These are phyloP conservation scores for Candida tunisiensis DNA, from an alignment of 1,139 yeast species.

Conservation along the genomic window DNA sequence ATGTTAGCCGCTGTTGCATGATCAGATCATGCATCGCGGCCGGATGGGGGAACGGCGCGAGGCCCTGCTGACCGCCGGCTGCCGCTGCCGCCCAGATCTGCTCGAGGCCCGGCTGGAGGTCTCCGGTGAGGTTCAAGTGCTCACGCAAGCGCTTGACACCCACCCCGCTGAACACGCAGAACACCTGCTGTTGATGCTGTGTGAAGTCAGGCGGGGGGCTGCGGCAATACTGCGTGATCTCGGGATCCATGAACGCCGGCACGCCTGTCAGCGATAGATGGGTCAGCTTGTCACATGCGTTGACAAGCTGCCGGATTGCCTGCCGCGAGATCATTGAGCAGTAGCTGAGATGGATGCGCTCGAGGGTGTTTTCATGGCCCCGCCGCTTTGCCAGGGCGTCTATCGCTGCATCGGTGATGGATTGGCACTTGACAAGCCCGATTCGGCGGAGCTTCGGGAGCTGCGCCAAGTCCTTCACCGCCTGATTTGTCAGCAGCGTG, in stretches of 20 bases:
- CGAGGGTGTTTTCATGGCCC: conserved; percentile 54
- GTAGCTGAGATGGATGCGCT: conserved; percentile 84
- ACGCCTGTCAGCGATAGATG: conserved; percentile 91
- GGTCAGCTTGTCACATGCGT: conserved; percentile 71
- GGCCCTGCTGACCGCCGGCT: too few relatives aligned
- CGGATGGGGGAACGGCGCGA: too few relatives aligned
- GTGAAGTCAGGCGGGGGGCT: conserved; percentile 93
- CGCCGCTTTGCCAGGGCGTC: conserved; percentile 53
- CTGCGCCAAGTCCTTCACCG: conserved; percentile 60
- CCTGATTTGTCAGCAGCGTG: conserved; percentile 70
- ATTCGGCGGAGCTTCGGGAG: conserved; percentile 76
- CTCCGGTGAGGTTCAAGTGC: too few relatives aligned
- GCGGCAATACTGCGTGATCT: conserved; percentile 75
- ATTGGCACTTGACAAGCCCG: conserved; percentile 82
- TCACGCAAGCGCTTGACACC: conserved; percentile 66
- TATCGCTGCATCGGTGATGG: conserved; percentile 79
- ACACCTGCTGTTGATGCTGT: conserved; percentile 68
- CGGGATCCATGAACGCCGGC: conserved; percentile 69
- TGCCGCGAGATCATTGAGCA: conserved; percentile 54
- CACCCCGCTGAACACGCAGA: conserved; percentile 87
- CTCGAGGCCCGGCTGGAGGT: too few relatives aligned
- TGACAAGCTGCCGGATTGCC: conserved; percentile 35
- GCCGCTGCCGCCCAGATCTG: too few relatives aligned
- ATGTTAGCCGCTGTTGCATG: too few relatives aligned
- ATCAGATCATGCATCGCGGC: too few relatives aligned